Percentiles rank a stretch among this genome's conserved stretches.
Evolutionary conservation across 768 basidiomycete species (phyloP).

Genomic region (Infundibulicybe gibba): DNA sequence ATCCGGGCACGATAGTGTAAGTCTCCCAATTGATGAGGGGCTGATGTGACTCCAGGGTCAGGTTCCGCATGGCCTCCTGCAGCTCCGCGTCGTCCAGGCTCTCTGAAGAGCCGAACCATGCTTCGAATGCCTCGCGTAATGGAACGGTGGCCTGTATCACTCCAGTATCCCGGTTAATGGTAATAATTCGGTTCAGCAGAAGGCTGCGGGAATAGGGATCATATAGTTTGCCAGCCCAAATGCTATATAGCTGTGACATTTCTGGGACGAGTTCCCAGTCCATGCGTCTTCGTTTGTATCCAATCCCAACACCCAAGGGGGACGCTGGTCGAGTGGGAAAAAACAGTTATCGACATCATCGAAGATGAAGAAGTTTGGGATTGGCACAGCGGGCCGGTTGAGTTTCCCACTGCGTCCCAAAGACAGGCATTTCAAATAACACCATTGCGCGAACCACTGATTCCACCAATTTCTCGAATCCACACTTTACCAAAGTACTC

Average conservation of each 20-base stretch:
- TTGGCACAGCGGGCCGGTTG: no score
- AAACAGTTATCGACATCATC: no score
- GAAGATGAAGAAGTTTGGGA: no score
- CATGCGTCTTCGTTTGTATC: no score
- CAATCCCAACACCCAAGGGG: no score
- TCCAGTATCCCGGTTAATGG: conserved; percentile 41
- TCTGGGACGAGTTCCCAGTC: no score
- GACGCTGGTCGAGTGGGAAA: no score
- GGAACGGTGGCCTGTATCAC: conserved; percentile 40
- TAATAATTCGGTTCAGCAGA: conserved; percentile 41
- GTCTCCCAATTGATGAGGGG: conserved; percentile 39
- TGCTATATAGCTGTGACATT: conserved; percentile 8
- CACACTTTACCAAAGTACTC: no score
- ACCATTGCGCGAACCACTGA: no score
- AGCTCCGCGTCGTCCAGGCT: not conserved
- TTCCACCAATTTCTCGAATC: no score
- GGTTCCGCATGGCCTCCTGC: not conserved
- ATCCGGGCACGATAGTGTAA: conserved; percentile 51
- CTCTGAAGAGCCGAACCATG: not conserved
- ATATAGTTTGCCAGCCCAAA: conserved; percentile 47
- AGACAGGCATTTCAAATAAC: no score
- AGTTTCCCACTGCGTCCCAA: no score
- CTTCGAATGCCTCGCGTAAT: conserved; percentile 2
- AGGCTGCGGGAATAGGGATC: conserved; percentile 40
- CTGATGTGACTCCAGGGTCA: not conserved